Evolutionary conservation across 352 stramenopile species (phyloP).

Genomic region (Globisporangium paroecandrum): DNA sequence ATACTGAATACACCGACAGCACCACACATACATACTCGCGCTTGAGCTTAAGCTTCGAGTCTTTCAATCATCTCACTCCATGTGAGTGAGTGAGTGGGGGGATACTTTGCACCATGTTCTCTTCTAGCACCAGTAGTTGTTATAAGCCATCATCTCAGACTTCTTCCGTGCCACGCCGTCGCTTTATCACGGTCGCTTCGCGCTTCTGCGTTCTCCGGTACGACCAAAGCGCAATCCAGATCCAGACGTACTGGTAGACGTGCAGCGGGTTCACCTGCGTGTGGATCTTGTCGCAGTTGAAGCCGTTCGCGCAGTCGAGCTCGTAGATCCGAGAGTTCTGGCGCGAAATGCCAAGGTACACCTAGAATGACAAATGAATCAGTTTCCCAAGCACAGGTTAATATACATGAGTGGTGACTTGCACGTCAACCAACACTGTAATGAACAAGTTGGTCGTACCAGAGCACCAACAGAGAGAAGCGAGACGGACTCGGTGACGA

Average conservation of each 20-base stretch:
- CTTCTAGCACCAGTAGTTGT: not conserved
- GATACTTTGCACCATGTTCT: not conserved
- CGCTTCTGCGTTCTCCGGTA: conserved; percentile 18
- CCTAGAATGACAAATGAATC: conserved; percentile 12
- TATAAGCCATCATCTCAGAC: not conserved
- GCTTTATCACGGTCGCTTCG: not conserved
- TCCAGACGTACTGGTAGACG: conserved; percentile 27
- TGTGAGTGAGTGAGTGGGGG: not conserved
- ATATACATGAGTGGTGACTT: not conserved
- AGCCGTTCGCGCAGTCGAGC: conserved; percentile 57
- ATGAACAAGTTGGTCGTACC: conserved; percentile 14
- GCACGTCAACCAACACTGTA: not conserved
- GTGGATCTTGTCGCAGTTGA: conserved; percentile 41
- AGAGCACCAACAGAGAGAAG: conserved; percentile 37
- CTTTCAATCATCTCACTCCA: not conserved
- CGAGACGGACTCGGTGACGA: conserved; percentile 40
- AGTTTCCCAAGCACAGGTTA: not conserved
- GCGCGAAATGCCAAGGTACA: conserved; percentile 40
- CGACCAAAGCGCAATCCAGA: conserved; percentile 17
- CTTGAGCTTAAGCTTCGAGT: not conserved
- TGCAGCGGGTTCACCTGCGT: conserved; percentile 34
- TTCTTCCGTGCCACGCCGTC: not conserved
- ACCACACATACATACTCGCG: not conserved
- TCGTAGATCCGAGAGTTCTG: conserved; percentile 23
- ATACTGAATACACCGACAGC: not conserved